Base-by-base conservation (phyloP, 2,329 filamentous ascomycete species). In the Sporothrix dimorphospora region DNA sequence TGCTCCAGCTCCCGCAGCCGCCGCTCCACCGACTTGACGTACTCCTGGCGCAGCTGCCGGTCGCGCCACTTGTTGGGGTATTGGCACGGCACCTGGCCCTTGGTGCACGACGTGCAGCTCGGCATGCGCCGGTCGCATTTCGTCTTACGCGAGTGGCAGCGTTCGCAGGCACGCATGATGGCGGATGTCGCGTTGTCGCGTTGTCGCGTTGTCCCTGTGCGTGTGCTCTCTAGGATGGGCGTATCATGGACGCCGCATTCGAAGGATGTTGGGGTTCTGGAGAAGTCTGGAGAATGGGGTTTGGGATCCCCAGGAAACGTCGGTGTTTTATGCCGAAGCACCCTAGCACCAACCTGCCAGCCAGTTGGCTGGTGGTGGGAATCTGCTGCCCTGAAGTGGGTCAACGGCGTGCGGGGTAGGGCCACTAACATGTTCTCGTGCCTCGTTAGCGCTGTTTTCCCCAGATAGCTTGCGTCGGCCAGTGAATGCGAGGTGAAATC, bases 31-130 rank as follows among this genome's bases (percentile, higher is more conserved):
- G 69, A 70, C 30, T 63, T 65, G 19, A 70, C 47, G 34, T 70
- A 70, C n/a, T 70, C 69, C 30, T 70, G 69, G 4, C 55, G 55
- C 27, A 63, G 69, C 69, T 70, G 69, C 42, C 69, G 69, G 55
- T 59, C 69, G 30, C 55, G 57, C 69, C 69, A 70, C 16, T 63
- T 65, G 40, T 70, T 70, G 9, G 69, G 69, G 19, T 70, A 70
- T n/a, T 65, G 69, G 45, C 69, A 70, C 11, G 40, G 55, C 40
- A 59, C 69, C 30, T 63, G 69, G 19, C 69, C 45, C 42, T 70
- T 70, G 24, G 69, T 49, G 30, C 69, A 70, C 19, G 55, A 70
- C 30, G 69, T 53, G 69, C 69, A 70, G 24, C 19, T 47, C 45
- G 69, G 69, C 55, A 27, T 40, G 24, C 57, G 69, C 27, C 69